These are phyloP conservation scores for Euphorbia peplus DNA, from an alignment of 345 rosid species.

Conservation along the genomic window DNA sequence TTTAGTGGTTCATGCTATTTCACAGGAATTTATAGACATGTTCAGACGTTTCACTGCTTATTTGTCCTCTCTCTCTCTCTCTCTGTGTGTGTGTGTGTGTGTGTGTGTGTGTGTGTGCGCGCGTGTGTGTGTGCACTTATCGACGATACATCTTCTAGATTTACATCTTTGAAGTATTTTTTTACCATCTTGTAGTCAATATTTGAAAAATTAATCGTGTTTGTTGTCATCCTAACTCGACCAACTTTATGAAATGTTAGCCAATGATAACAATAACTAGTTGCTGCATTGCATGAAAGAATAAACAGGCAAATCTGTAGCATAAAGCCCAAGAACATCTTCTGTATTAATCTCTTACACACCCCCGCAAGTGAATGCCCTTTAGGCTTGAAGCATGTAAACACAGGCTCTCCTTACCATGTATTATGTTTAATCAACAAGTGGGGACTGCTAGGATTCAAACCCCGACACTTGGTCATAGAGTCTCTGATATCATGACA, in stretches of 20 bases:
- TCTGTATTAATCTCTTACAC: too few species aligned
- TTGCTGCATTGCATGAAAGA: slow-evolving; percentile 1
- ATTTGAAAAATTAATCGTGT: not conserved
- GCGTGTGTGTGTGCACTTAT: too few species aligned
- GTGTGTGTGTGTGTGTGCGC: too few species aligned
- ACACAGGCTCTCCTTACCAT: too few species aligned
- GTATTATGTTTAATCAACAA: too few species aligned
- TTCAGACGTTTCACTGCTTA: not conserved
- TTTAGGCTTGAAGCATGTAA: too few species aligned
- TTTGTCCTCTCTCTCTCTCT: not conserved
- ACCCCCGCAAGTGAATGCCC: too few species aligned
- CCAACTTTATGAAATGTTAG: not conserved
- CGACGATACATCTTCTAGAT: not conserved
- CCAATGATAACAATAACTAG: not conserved
- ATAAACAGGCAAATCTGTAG: not conserved
- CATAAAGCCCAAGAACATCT: too few species aligned
- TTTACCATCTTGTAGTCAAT: not conserved
- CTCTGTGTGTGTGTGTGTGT: not conserved
- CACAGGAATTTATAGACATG: not conserved
- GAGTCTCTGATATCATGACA: too few species aligned
- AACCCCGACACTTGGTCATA: too few species aligned
- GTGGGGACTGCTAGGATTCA: too few species aligned
- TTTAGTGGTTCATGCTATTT: not conserved
- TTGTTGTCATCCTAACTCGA: too few species aligned
- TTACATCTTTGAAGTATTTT: not conserved